Evolutionary conservation across 1,284 basidiomycete species (phyloP).

Genomic region (Ustilago bromivora): DNA sequence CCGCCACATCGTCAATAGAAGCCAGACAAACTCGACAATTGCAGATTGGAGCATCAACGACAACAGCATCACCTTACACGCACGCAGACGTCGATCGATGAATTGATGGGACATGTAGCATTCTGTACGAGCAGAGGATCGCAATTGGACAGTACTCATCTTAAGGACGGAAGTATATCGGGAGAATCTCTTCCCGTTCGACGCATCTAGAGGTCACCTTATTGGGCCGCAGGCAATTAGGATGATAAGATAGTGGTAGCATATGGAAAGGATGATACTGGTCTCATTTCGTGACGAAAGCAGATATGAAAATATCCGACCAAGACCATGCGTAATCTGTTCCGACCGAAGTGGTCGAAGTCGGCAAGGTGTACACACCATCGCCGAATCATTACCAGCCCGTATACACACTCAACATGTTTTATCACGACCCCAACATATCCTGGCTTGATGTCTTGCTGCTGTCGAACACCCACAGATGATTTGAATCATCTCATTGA

Average conservation of each 20-base stretch:
- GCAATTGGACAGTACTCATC: background rate
- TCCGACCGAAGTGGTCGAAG: background rate
- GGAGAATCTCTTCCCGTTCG: background rate
- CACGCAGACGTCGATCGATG: background rate
- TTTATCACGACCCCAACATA: background rate
- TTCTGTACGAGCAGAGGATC: too few species aligned
- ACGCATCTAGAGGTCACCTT: background rate
- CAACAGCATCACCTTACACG: background rate
- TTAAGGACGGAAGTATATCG: background rate
- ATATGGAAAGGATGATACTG: background rate
- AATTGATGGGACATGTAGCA: background rate
- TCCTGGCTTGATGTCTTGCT: slow-evolving; percentile 8
- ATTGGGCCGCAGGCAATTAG: background rate
- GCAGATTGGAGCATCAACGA: background rate
- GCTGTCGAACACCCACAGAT: background rate
- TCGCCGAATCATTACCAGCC: background rate
- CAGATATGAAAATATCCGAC: too few species aligned
- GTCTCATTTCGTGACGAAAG: background rate
- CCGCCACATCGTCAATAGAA: background rate
- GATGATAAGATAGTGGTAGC: background rate
- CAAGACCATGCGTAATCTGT: too few species aligned
- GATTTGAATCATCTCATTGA: slow-evolving; percentile 16
- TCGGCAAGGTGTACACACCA: too few species aligned
- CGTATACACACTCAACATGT: background rate
- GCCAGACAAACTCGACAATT: background rate